A percentile compares a stretch with the other conserved stretches of the same genome.
Evolutionary conservation across 169 alveolate species (phyloP).

Genomic region (Cryptosporidium ryanae): DNA sequence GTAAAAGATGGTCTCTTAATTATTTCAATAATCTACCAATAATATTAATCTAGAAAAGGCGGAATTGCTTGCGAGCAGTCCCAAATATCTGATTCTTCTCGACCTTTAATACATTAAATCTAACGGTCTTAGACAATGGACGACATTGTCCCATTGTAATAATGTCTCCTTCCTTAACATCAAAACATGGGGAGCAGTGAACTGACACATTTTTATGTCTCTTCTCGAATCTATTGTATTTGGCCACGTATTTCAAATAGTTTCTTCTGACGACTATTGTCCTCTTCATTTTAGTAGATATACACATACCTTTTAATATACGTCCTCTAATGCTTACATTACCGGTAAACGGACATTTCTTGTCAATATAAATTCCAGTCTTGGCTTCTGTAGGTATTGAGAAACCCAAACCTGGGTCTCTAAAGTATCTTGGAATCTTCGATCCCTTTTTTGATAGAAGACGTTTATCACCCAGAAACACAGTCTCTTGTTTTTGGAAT

Average conservation of each 20-base stretch:
- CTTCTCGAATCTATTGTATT: slow-evolving; percentile 98
- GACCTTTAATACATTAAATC: slow-evolving; percentile 98
- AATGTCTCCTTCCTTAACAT: slow-evolving; percentile 97
- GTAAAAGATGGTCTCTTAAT: too few relatives aligned
- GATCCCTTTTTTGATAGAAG: slow-evolving; percentile 85
- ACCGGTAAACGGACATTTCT: slow-evolving; percentile 99
- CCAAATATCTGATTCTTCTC: slow-evolving; percentile 98
- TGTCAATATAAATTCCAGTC: slow-evolving; percentile 97
- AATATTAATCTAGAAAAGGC: slow-evolving; percentile 88
- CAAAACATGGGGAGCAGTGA: slow-evolving; percentile 98
- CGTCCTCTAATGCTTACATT: slow-evolving; percentile 98
- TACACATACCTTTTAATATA: slow-evolving; percentile 96
- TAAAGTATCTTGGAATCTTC: slow-evolving; percentile 91
- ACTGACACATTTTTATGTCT: slow-evolving; percentile 93
- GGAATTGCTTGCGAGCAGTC: slow-evolving; percentile 97
- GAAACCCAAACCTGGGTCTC: slow-evolving; percentile 98
- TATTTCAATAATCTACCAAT: neutral
- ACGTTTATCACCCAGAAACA: slow-evolving; percentile 86
- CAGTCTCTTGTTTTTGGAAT: slow-evolving; percentile 90
- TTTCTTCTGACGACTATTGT: slow-evolving; percentile 98
- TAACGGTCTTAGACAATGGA: slow-evolving; percentile 98
- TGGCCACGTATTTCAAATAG: slow-evolving; percentile 97
- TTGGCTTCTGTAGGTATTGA: slow-evolving; percentile 98
- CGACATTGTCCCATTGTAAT: slow-evolving; percentile 99
- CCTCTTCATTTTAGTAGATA: slow-evolving; percentile 98